A percentile compares a stretch with the other conserved stretches of the same genome.
phyloP scores from a whole-genome alignment of 169 alveolate species.

The Cryptosporidium muris region DNA sequence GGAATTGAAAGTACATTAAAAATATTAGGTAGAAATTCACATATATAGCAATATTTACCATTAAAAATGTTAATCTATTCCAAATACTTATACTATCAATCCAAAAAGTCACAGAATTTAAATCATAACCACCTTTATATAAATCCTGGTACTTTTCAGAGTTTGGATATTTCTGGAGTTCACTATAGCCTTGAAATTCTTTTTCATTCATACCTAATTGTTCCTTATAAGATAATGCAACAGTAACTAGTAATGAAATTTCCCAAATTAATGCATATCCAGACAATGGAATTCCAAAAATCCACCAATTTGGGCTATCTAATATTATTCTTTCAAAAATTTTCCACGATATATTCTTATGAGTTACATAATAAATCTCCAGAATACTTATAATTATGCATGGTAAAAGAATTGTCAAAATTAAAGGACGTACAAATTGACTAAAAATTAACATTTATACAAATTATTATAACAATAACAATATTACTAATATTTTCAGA shows the following conservation, averaged over 20 bases:
- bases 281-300: constrained; percentile 50
- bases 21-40: constrained; percentile 17
- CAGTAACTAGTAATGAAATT: constrained; percentile 27
- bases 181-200: constrained; percentile 39
- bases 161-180: not conserved
- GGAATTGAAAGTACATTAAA: constrained; percentile 15
- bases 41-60: constrained; percentile 16
- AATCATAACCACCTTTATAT: constrained; percentile 20
- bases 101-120: constrained; percentile 29
- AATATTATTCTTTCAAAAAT: constrained; percentile 14
- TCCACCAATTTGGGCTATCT: constrained; percentile 66
- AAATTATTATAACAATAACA: not conserved
- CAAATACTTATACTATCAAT: constrained; percentile 53
- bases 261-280: constrained; percentile 30
- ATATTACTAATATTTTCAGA: not conserved
- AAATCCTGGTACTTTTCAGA: constrained; percentile 7
- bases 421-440: constrained; percentile 9
- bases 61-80: constrained; percentile 48
- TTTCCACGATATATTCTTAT: constrained; percentile 35
- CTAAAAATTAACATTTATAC: constrained; percentile 17
- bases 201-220: constrained; percentile 6
- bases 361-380: constrained; percentile 33
- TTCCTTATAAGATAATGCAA: constrained; percentile 24
- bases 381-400: constrained; percentile 42
- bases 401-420: constrained; percentile 13